Base-by-base conservation (phyloP, 2,329 filamentous ascomycete species). In the Stemphylium lycopersici region DNA sequence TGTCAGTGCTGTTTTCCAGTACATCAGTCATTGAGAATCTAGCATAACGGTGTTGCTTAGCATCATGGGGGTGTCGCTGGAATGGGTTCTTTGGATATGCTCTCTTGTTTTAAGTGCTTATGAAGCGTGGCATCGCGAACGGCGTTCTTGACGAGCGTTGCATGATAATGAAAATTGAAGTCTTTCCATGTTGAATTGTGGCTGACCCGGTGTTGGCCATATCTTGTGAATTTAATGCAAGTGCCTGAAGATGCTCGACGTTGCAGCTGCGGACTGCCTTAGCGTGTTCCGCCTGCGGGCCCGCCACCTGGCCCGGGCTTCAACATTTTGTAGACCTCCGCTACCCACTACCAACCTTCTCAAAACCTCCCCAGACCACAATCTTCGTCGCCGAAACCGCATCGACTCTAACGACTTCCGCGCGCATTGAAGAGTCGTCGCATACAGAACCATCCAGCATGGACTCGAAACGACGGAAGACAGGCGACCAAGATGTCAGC, bases 1-100 rank as follows among this genome's bases (percentile, higher is more conserved):
- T 69, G 92, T 99, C 7, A 97, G 91, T 61, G 91, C 93, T 10
- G 92, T 98, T 31, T 99, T 99, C 74, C 95, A 99, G 81, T 99
- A 98, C 77, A 98, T 99, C 69, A 97, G 93, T 63, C 95, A 98
- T 78, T 90, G 63, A 72, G 47, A 10, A n/a, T 13, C 11, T 37
- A 32, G 39, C 1, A 11, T 40, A 22, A 20, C 3, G 34, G 26
- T 12, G 29, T 32, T 48, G 29, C 29, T 42, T 20, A 10, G 32
- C 13, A 13, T 2, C 18, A 29, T 13, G 22, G 8, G 1, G 11
- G 22, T 32, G 3, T 41, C 18, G 16, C 33, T 24, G 18, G 36
- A 26, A 13, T 24, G 20, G 31, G 20, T 33, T 26, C 31, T 41
- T 54, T 55, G 42, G 32, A 43, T 43, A 41, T 36, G 43, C 39